Conservation (phyloP, 768 basidiomycete species). For the Austroboletus festivus region DNA sequence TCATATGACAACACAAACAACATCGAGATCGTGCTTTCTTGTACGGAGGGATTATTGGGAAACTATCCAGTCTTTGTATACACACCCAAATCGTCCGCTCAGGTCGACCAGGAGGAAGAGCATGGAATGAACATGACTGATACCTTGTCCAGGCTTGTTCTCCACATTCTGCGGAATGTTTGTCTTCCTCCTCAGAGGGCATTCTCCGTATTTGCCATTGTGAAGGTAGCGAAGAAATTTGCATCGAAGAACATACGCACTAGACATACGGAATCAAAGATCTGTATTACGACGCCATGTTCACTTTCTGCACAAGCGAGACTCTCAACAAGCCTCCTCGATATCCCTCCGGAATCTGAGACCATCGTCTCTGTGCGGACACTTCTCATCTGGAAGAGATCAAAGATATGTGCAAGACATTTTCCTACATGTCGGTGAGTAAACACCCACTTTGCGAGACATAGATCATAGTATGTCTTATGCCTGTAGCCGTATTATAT, state of each 20-base stretch:
- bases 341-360: constrained; percentile 2
- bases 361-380: constrained; percentile 30
- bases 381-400: constrained; percentile 33
- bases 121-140: constrained; percentile 31
- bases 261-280: constrained; percentile 12
- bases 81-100: constrained; percentile 39
- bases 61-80: constrained; percentile 68
- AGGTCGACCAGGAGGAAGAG: constrained; percentile 27
- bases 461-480: not conserved
- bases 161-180: constrained; percentile 35
- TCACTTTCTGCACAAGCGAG: constrained; percentile 50
- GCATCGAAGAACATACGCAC: constrained; percentile 38
- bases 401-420: constrained; percentile 49
- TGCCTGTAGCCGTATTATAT: constrained; percentile 52
- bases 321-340: constrained; percentile 33
- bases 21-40: constrained; percentile 50
- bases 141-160: constrained; percentile 43
- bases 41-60: constrained; percentile 53
- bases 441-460: not conserved
- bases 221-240: constrained; percentile 45
- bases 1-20: constrained; percentile 13
- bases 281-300: constrained; percentile 62
- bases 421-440: constrained; percentile 59
- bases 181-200: constrained; percentile 37
- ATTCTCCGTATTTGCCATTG: constrained; percentile 65